Base-by-base conservation (phyloP, 2,329 filamentous ascomycete species). In the Venturia oleaginea region DNA sequence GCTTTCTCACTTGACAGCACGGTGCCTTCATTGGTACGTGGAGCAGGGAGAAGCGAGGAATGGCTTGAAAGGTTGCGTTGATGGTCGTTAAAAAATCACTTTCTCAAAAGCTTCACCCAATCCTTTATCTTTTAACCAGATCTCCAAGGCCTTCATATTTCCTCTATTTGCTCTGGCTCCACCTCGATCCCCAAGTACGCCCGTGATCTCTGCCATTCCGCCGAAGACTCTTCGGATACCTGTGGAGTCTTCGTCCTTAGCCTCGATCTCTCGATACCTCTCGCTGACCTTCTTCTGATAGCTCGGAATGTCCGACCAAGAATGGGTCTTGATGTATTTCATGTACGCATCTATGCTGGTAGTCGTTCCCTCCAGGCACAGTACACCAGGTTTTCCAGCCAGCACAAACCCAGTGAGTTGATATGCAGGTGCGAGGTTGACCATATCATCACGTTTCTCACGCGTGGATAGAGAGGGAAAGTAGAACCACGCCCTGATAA, bases 261-360 rank as follows among this genome's bases (percentile, higher is more conserved):
- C 42, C 42, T 60, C 57, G 61, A 27, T 40, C 69, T 84, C 81
- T 0, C 82, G 71, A 65, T 78, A 79, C 11, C 81, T 72, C 73
- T 86, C 84, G 69, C 80, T 84, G 43, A 86, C 83, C 68, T 86
- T 86, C 68, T 86, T 86, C 67, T 86, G 84, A 65, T 84, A 79
- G 22, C 81, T 77, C 0, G 84, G 84, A 6, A 86, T 86, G 70
- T 86, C 84, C 0, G 83, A 80, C 84, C 84, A 86, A 63, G 81
- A 84, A 68, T 85, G 81, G 6, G 83, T 86, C 72, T 85, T 85
- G 73, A 86, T 86, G 65, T 83, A 85, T 34, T 77, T 81, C 84
- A 86, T 86, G 68, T 84, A 86, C 11, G 78, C 79, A 64, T 86
- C 83, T 2, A 86, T 78, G 32, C 75, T 70, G 8, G 68, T 60